Evolutionary conservation across 2,329 filamentous ascomycete genomes (phyloP), one percentile per base, ranked within the genome.

Genomic region (Paecilomyces sp.): DNA sequence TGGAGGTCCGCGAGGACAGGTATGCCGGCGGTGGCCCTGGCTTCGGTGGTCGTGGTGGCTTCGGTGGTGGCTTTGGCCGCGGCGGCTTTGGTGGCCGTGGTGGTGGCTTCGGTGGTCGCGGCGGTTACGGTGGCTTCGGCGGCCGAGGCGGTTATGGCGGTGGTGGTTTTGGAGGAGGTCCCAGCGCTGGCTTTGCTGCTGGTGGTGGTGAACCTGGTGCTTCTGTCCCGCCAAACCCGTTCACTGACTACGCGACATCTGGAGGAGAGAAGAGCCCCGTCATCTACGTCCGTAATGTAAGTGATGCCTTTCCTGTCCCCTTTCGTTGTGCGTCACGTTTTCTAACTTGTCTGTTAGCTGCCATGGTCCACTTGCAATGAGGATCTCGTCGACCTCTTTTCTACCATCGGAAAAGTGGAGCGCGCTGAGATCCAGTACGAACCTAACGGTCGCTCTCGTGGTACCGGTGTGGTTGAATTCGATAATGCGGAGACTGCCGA

Each of bases 341-440:
- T 65, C 70, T 63, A 69, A 67, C 61, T 76, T 61, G 55, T 18
- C 56, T 55, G 60, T 36, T 68, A 96, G 92, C 85, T 99, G 64
- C 94, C 94, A 12, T 99, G 94, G 94, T 97, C 94, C 30, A 99
- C 94, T 15, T 97, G 92, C 80, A 97, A 99, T 72, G 94, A 99
- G 64, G 94, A 99, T 75, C 81, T 99, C 28, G 86, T 97, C 60
- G 94, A 99, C 74, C 84, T 99, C 22, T 99, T 99, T 81, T 92
- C 90, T 18, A 99, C 94, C 11, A 99, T 99, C 70, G 94, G 94
- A 64, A 96, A 96, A 75, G 94, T 99, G 61, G 92, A 97, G 70
- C 92, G 94, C 69, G 94, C 94, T n/a, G 94, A 99, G 78, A 97
- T 99, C 60, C 94, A 99, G 77, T 97, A 99, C 71, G 94, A 99